These are phyloP conservation scores for Dactylellina parvicollis DNA, from an alignment of 2,329 filamentous ascomycete species.

Conservation along the genomic window DNA sequence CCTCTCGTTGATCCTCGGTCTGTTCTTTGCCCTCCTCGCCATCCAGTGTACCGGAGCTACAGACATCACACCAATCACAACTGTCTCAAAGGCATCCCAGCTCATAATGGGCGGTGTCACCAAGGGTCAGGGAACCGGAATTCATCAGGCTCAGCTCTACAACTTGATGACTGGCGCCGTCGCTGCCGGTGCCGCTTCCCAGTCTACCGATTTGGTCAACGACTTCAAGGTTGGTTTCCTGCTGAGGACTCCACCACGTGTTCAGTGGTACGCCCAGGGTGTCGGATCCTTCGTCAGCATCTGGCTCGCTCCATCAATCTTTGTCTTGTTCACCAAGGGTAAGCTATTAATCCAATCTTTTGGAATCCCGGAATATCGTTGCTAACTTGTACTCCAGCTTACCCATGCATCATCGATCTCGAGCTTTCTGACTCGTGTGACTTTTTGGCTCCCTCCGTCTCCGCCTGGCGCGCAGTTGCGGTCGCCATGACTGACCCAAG, in stretches of 20 bases:
- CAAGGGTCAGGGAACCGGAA: slow-evolving; percentile 64
- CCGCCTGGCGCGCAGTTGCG: slow-evolving; percentile 74
- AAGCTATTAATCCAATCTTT: neutral
- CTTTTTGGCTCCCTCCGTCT: slow-evolving; percentile 72
- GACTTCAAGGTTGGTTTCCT: slow-evolving; percentile 77
- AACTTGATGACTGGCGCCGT: slow-evolving; percentile 73
- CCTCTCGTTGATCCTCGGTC: slow-evolving; percentile 68
- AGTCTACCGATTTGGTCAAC: slow-evolving; percentile 67
- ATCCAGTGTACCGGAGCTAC: slow-evolving; percentile 71
- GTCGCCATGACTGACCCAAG: slow-evolving; percentile 69
- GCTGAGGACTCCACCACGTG: slow-evolving; percentile 71
- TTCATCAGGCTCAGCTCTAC: slow-evolving; percentile 68
- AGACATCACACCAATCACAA: slow-evolving; percentile 72
- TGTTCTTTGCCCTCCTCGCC: slow-evolving; percentile 71
- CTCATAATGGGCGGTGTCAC: slow-evolving; percentile 74
- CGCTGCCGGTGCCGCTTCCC: slow-evolving; percentile 68
- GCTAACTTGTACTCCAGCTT: slow-evolving; percentile 63
- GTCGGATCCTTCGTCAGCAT: slow-evolving; percentile 72
- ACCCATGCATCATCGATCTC: slow-evolving; percentile 72
- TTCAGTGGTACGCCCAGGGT: slow-evolving; percentile 74
- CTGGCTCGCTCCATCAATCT: slow-evolving; percentile 74
- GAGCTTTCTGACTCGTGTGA: slow-evolving; percentile 65
- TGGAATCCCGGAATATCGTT: slow-evolving; percentile 21
- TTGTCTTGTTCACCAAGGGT: slow-evolving; percentile 71
- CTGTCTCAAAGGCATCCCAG: slow-evolving; percentile 75